These are phyloP conservation scores for Fusarium paranaense DNA, from an alignment of 2,329 filamentous ascomycete species.

Conservation along the genomic window DNA sequence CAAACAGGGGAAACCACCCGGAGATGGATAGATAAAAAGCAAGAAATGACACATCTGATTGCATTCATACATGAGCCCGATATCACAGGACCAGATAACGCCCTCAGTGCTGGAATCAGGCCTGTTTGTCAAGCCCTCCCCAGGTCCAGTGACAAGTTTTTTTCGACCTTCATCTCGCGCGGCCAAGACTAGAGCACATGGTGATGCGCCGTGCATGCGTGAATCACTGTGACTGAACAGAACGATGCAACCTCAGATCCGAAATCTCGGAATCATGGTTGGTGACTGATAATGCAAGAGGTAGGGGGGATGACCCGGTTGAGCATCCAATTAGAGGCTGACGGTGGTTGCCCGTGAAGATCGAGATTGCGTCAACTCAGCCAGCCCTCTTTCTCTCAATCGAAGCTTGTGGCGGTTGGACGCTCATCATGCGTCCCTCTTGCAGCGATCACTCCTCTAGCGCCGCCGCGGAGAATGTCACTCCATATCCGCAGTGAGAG, in stretches of 20 bases:
- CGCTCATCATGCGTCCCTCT: slow-evolving; percentile 2
- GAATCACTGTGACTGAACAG: slow-evolving; percentile 5
- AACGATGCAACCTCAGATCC: slow-evolving; percentile 29
- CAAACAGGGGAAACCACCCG: neutral
- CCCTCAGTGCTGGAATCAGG: neutral
- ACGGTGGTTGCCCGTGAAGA: slow-evolving; percentile 3
- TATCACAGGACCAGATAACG: neutral
- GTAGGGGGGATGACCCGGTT: neutral
- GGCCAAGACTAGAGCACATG: neutral
- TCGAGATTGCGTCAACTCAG: slow-evolving; percentile 12
- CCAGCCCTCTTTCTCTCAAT: neutral
- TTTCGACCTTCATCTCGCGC: neutral
- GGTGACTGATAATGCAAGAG: neutral
- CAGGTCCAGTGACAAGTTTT: neutral
- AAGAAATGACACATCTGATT: slow-evolving; percentile 10
- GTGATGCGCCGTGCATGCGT: neutral
- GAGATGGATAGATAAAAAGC: slow-evolving; percentile 6
- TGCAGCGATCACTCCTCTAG: slow-evolving; percentile 30
- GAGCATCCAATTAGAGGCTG: slow-evolving; percentile 15
- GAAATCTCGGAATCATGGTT: slow-evolving; percentile 13
- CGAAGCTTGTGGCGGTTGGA: neutral
- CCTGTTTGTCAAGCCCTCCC: neutral
- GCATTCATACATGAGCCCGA: neutral
- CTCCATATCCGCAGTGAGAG: neutral
- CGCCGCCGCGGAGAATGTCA: slow-evolving; percentile 14